Conservation (phyloP, 1,284 basidiomycete species). For the Ustilago hordei region DNA sequence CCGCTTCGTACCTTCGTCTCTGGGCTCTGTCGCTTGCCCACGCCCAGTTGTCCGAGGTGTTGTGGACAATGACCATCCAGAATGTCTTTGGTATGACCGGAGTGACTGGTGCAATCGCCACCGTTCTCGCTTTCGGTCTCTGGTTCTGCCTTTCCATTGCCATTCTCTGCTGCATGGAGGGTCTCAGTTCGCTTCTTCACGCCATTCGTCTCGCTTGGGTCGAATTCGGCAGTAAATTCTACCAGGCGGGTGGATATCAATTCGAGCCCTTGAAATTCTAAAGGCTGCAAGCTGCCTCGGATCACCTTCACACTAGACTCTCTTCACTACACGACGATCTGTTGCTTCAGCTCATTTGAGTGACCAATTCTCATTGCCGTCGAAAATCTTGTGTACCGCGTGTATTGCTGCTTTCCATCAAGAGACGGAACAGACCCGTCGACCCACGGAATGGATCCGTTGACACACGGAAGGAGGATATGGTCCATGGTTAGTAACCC, state of each 20-base stretch:
- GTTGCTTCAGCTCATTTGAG: background rate
- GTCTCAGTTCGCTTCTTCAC: slow-evolving; percentile 82
- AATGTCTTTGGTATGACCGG: slow-evolving; percentile 69
- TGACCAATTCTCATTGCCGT: background rate
- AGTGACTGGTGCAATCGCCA: slow-evolving; percentile 74
- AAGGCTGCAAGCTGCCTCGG: background rate
- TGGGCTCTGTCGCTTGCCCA: slow-evolving; percentile 99
- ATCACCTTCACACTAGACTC: background rate
- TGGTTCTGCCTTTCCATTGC: slow-evolving; percentile 86
- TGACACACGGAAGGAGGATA: background rate
- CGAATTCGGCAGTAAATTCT: slow-evolving; percentile 96
- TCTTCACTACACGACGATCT: background rate
- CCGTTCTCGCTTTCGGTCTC: slow-evolving; percentile 78
- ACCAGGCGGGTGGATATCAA: slow-evolving; percentile 84
- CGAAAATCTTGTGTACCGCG: background rate
- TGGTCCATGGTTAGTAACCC: background rate
- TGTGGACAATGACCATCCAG: slow-evolving; percentile 69
- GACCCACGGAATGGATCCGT: background rate
- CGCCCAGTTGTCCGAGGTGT: slow-evolving; percentile 94
- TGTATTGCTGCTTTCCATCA: background rate
- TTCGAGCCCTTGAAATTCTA: slow-evolving; percentile 65
- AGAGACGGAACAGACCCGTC: background rate
- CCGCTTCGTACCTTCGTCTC: slow-evolving; percentile 96
- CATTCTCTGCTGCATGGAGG: slow-evolving; percentile 86
- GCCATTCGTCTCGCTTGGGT: slow-evolving; percentile 98